Conservation (phyloP, 2,329 filamentous ascomycete species). For the Xylaria sp. region DNA sequence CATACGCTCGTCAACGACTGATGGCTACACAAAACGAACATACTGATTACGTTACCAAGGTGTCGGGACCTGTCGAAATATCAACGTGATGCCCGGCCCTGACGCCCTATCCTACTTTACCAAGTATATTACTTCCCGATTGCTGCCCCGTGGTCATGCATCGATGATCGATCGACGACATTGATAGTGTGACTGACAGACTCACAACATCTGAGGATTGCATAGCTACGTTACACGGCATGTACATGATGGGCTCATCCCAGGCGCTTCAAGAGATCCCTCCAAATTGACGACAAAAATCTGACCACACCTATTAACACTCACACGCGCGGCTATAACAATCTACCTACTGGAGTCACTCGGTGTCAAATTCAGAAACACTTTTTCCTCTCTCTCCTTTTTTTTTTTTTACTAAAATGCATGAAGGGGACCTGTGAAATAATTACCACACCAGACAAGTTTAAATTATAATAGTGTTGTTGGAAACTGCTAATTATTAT, state of each 20-base stretch:
- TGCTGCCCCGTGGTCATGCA: slow-evolving; percentile 1
- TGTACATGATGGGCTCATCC: background rate
- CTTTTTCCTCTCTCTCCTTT: background rate
- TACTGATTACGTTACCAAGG: slow-evolving; percentile 17
- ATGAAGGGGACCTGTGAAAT: background rate
- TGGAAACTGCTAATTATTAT: background rate
- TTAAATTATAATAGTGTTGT: background rate
- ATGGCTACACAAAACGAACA: slow-evolving; percentile 1
- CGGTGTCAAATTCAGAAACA: background rate
- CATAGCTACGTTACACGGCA: slow-evolving; percentile 15
- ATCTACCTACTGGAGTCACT: background rate
- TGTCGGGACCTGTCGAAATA: slow-evolving; percentile 14
- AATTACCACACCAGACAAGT: background rate
- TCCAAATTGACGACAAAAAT: background rate
- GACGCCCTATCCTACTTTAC: background rate
- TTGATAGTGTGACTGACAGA: background rate
- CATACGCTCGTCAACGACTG: background rate
- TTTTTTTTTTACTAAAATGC: background rate
- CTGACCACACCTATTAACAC: background rate
- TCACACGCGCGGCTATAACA: background rate
- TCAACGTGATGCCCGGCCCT: background rate
- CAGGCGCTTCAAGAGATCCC: background rate
- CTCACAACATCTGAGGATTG: background rate
- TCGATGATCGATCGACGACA: background rate
- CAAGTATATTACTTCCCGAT: background rate